phyloP scores from a whole-genome alignment of 108 stramenopile genomes.

The Skeletonema menzelii region DNA sequence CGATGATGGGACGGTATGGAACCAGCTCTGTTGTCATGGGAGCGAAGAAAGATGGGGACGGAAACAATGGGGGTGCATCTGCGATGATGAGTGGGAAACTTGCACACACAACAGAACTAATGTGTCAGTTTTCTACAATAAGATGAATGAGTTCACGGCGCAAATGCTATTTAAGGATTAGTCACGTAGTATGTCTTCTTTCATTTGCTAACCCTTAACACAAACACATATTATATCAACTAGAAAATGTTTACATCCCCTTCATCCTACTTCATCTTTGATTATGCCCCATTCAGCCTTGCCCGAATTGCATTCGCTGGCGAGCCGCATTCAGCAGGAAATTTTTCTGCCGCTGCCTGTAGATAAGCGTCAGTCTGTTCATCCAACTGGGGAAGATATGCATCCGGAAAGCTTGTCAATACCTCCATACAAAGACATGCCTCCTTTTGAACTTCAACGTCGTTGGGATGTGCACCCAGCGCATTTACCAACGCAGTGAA shows the following conservation, averaged over 20 bases:
- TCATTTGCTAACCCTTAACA: neutral
- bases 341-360: slow-evolving; percentile 62
- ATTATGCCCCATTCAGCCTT: slow-evolving; percentile 27
- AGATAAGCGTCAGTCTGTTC: slow-evolving; percentile 72
- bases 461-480: slow-evolving; percentile 67
- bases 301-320: slow-evolving; percentile 44
- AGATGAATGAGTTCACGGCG: slow-evolving; percentile 23
- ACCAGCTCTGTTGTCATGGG: neutral
- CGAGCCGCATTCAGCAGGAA: slow-evolving; percentile 62
- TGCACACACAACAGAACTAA: slow-evolving; percentile 47
- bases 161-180: neutral
- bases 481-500: slow-evolving; percentile 82
- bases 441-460: slow-evolving; percentile 58
- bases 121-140: slow-evolving; percentile 68
- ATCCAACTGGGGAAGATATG: slow-evolving; percentile 70
- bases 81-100: slow-evolving; percentile 35
- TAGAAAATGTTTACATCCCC: neutral
- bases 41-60: neutral
- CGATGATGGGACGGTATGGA: slow-evolving; percentile 8
- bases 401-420: slow-evolving; percentile 62
- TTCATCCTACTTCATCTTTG: neutral
- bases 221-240: neutral
- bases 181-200: neutral
- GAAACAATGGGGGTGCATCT: slow-evolving; percentile 6
- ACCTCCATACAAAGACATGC: slow-evolving; percentile 64